phyloP scores from a whole-genome alignment of 2,329 filamentous ascomycete species.

The Pestalotiopsis sp. region DNA sequence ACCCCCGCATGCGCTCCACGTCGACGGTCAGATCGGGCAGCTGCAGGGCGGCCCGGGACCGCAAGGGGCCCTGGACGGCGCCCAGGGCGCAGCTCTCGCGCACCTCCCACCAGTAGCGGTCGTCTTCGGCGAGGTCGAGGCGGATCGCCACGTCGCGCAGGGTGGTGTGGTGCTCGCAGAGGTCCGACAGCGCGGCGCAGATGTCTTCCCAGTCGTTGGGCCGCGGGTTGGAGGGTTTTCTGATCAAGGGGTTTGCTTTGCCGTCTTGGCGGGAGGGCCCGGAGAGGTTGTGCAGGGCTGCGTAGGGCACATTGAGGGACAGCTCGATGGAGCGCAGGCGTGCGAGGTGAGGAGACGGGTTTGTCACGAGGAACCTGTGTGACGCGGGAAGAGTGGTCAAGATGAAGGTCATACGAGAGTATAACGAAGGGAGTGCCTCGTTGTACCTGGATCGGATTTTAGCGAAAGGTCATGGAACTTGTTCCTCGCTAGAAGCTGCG shows the following conservation, averaged over 20 bases:
- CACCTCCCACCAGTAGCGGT: conserved; percentile 24
- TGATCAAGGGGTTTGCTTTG: neutral
- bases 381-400: conserved; percentile 23
- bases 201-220: conserved; percentile 20
- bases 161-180: conserved; percentile 21
- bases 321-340: conserved; percentile 21
- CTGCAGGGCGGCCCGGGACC: conserved; percentile 20
- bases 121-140: conserved; percentile 20
- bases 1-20: conserved; percentile 16
- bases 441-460: conserved; percentile 17
- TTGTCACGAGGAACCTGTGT: conserved; percentile 18
- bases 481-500: neutral
- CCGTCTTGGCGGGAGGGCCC: neutral
- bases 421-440: conserved; percentile 21
- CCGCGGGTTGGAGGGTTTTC: neutral
- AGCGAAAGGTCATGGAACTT: neutral
- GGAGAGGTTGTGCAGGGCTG: conserved; percentile 21
- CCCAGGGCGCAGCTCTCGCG: conserved; percentile 26
- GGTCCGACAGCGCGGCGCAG: conserved; percentile 22
- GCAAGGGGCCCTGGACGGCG: conserved; percentile 22
- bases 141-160: conserved; percentile 21
- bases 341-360: conserved; percentile 9
- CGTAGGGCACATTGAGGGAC: conserved; percentile 22
- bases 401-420: conserved; percentile 20
- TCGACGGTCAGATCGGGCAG: conserved; percentile 22